Base-by-base conservation (phyloP, 176 grass and related monocot species). In the Carex pumila region DNA sequence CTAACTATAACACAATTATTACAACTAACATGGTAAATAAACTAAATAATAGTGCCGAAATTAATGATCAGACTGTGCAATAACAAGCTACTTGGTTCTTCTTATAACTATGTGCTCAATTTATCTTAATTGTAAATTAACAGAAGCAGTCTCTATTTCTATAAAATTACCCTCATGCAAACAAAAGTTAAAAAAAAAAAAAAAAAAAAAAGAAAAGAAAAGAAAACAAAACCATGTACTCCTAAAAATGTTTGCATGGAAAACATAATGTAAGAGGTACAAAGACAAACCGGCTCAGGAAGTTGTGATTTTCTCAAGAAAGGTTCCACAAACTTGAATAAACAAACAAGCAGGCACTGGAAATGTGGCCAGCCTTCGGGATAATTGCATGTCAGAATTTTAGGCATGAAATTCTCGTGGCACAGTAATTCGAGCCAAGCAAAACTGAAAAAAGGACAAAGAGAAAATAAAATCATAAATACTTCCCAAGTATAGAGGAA, bases 321-420 rank as follows among this genome's bases (percentile, higher is more conserved):
- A 3, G 92, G 95, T 91, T 98, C 92, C 89, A 98, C 89, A 86
- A 98, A 98, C 87, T 95, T 98, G 88, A 98, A 91, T 87, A 98
- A 91, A 93, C 85, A 92, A 89, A 94, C 84, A 83, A 98, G 95
- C 87, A 98, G 87, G 49, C 88, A 89, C 71, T 98, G 92, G 71
- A 98, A 94, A 85, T 86, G 89, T 65, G 88, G 95, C 95, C 95
- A 98, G 37, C 95, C 95, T 76, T 93, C 95, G 47, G 92, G 92
- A 2, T 87, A 88, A 86, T 91, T 98, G 88, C 86, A 93, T 73
- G 86, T 87, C 30, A 98, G 81, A 63, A 98, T 80, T 83, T 91
- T 98, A 39, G 95, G 89, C 95, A 98, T 93, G 88, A 98, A 98
- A 68, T 84, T 93, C 84, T 90, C 90, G n/a, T 98, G 95, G 65